phyloP scores from a whole-genome alignment of 1,284 basidiomycete species.

The Rhodotorula sp. region DNA sequence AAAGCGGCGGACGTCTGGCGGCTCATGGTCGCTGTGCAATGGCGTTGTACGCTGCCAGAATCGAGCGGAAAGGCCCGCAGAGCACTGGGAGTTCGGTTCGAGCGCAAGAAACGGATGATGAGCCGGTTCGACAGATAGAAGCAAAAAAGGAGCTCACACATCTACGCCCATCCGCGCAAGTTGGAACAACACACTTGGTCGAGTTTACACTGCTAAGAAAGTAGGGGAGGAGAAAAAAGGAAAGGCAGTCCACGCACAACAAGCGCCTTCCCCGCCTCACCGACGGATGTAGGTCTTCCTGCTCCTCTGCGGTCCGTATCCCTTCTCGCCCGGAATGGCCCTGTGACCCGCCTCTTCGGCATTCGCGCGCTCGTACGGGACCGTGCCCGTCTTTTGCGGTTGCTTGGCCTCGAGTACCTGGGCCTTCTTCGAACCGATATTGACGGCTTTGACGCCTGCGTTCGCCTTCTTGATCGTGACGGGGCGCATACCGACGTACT shows the following conservation, averaged over 20 bases:
- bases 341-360: slow-evolving; percentile 26
- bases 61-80: too few relatives aligned
- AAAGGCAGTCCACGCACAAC: background rate
- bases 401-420: slow-evolving; percentile 50
- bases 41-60: too few relatives aligned
- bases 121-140: background rate
- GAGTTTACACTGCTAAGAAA: too few relatives aligned
- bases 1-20: too few relatives aligned
- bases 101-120: slow-evolving; percentile 5
- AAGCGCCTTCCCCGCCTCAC: background rate
- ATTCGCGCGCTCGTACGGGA: slow-evolving; percentile 34
- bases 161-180: too few relatives aligned
- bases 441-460: slow-evolving; percentile 79
- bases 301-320: slow-evolving; percentile 32
- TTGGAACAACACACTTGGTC: too few relatives aligned
- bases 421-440: slow-evolving; percentile 87
- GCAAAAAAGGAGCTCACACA: background rate
- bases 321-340: slow-evolving; percentile 29
- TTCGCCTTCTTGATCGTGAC: slow-evolving; percentile 84
- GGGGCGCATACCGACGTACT: slow-evolving; percentile 93
- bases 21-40: too few relatives aligned
- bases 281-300: slow-evolving; percentile 32
- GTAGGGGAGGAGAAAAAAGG: background rate
- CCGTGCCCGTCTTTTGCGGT: slow-evolving; percentile 39
- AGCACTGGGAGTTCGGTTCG: too few relatives aligned